These are phyloP conservation scores for Silene coronaria DNA, from an alignment of 179 eudicot species.

Conservation along the genomic window DNA sequence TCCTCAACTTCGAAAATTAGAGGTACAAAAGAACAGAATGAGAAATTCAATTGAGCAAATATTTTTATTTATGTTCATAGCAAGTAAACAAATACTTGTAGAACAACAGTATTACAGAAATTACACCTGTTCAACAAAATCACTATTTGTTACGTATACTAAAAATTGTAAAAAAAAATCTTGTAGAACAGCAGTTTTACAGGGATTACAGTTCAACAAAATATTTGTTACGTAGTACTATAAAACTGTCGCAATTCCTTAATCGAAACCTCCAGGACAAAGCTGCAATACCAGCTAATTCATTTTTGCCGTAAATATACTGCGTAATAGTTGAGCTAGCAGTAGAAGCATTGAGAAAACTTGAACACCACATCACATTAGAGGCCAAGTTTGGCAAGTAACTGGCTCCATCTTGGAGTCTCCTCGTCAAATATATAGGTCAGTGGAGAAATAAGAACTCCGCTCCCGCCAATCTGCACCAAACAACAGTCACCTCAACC, in stretches of 20 bases:
- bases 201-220: neutral
- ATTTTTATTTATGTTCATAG: neutral
- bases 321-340: neutral
- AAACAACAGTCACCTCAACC: constrained; percentile 9
- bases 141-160: neutral
- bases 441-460: constrained; percentile 78
- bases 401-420: constrained; percentile 76
- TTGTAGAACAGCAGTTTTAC: neutral
- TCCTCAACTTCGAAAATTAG: neutral
- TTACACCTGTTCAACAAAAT: neutral
- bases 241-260: neutral
- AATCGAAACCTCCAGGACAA: neutral
- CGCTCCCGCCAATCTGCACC: constrained; percentile 94
- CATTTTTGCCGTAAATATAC: neutral
- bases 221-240: neutral
- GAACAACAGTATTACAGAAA: neutral
- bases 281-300: neutral
- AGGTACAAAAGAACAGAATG: neutral
- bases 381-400: constrained; percentile 61
- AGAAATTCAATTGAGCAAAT: neutral
- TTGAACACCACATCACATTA: constrained; percentile 7
- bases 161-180: neutral
- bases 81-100: too few relatives aligned
- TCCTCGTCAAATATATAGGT: constrained; percentile 95
- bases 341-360: neutral